phyloP scores from a whole-genome alignment of 2,329 filamentous ascomycete genomes.

The Fusarium sp. region DNA sequence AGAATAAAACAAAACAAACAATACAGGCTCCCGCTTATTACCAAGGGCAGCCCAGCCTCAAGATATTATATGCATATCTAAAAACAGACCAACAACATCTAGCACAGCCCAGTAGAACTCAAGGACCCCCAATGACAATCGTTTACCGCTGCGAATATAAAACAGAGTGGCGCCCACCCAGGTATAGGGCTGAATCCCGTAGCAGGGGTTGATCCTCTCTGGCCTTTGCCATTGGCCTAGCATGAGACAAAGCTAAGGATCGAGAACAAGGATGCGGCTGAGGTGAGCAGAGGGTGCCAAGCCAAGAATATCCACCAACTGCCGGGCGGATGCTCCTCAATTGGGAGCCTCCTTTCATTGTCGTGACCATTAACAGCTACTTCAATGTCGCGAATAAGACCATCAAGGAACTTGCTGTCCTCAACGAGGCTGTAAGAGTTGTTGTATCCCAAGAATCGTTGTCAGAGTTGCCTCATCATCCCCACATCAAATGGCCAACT shows the following conservation, averaged over 20 bases:
- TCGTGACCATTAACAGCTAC: not conserved
- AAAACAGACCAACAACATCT: slow-evolving; percentile 2
- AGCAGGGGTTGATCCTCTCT: not conserved
- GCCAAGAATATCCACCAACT: slow-evolving; percentile 11
- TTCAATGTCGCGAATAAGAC: not conserved
- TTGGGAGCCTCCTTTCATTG: not conserved
- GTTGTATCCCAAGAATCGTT: not conserved
- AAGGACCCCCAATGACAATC: not conserved
- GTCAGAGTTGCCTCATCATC: not conserved
- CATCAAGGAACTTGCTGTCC: not conserved
- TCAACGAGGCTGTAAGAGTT: not conserved
- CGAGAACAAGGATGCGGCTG: slow-evolving; percentile 6
- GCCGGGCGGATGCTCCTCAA: not conserved
- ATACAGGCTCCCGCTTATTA: not conserved
- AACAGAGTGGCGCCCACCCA: slow-evolving; percentile 7
- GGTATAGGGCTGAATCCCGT: slow-evolving; percentile 10
- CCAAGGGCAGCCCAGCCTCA: slow-evolving; percentile 3
- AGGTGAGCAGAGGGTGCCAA: slow-evolving; percentile 7
- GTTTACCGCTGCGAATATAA: not conserved
- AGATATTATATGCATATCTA: not conserved
- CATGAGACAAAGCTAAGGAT: not conserved
- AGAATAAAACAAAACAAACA: not conserved
- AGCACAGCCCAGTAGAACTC: slow-evolving; percentile 3
- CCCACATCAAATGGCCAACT: not conserved
- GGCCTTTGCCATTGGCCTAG: not conserved